These are phyloP conservation scores for Vishniacozyma victoriae DNA, from an alignment of 768 basidiomycete genomes.

Conservation along the genomic window DNA sequence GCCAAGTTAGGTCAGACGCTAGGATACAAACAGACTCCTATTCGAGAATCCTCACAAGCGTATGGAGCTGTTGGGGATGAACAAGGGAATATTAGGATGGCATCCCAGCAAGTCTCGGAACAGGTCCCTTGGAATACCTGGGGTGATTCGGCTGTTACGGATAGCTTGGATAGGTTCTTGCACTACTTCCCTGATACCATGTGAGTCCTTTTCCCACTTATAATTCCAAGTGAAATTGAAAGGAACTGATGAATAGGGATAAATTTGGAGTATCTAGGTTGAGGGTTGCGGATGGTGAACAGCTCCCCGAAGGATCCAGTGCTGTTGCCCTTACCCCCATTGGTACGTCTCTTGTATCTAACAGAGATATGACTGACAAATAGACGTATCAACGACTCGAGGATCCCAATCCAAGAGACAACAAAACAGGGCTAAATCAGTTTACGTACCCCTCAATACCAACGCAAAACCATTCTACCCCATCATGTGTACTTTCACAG, in stretches of 20 bases:
- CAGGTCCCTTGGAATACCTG: not conserved
- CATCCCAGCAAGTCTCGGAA: not conserved
- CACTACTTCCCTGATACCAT: not conserved
- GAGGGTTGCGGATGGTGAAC: not conserved
- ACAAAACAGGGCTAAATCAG: not conserved
- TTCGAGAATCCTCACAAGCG: not conserved
- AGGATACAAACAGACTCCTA: no score
- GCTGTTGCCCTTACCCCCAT: not conserved
- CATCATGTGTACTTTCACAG: not conserved
- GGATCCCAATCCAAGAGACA: not conserved
- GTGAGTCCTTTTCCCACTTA: no score
- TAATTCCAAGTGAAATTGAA: no score
- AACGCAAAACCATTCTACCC: not conserved
- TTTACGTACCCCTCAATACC: not conserved
- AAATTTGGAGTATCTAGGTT: not conserved
- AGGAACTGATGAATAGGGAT: not conserved
- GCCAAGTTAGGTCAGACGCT: no score
- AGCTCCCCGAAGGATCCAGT: not conserved
- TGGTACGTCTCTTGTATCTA: not conserved
- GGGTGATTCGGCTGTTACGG: not conserved
- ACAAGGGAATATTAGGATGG: not conserved
- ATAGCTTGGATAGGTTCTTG: not conserved
- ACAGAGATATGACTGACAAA: no score
- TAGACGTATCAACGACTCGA: not conserved
- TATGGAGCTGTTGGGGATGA: not conserved